Evolutionary conservation across 768 basidiomycete species (phyloP).

Genomic region (Calocybe gangraenosa): DNA sequence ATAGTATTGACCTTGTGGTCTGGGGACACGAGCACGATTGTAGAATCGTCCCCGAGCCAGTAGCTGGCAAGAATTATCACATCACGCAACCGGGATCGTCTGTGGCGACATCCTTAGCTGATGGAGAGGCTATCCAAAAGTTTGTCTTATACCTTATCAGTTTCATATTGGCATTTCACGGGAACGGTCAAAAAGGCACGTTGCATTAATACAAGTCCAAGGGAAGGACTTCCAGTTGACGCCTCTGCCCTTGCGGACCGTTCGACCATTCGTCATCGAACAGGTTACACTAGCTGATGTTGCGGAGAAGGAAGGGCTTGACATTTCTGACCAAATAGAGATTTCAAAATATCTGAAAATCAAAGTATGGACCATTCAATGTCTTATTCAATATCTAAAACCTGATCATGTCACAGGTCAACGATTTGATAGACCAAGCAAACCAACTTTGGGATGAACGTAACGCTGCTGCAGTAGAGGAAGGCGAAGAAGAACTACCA

Average conservation of each 20-base stretch:
- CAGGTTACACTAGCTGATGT: slow-evolving; percentile 72
- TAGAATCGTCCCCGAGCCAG: slow-evolving; percentile 83
- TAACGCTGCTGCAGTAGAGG: slow-evolving; percentile 54
- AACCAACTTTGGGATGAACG: slow-evolving; percentile 76
- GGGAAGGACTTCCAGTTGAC: slow-evolving; percentile 84
- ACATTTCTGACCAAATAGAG: slow-evolving; percentile 76
- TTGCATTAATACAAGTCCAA: slow-evolving; percentile 84
- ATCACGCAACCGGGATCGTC: slow-evolving; percentile 95
- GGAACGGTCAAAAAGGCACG: slow-evolving; percentile 59
- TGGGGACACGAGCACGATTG: slow-evolving; percentile 99
- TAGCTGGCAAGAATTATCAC: slow-evolving; percentile 87
- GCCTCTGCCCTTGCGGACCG: slow-evolving; percentile 84
- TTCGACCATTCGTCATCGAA: slow-evolving; percentile 91
- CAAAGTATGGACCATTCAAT: slow-evolving; percentile 17
- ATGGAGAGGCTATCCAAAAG: slow-evolving; percentile 93
- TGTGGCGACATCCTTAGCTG: slow-evolving; percentile 90
- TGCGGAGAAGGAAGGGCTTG: slow-evolving; percentile 72
- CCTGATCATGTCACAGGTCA: slow-evolving; percentile 46
- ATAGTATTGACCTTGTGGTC: slow-evolving; percentile 86
- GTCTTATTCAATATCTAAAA: background rate
- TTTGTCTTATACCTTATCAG: slow-evolving; percentile 27
- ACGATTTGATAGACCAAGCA: slow-evolving; percentile 73
- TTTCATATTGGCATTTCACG: background rate
- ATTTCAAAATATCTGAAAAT: slow-evolving; percentile 76
- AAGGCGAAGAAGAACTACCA: slow-evolving; percentile 57